These are phyloP conservation scores for Trichophyton equinum DNA, from an alignment of 2,329 filamentous ascomycete species.

Conservation along the genomic window DNA sequence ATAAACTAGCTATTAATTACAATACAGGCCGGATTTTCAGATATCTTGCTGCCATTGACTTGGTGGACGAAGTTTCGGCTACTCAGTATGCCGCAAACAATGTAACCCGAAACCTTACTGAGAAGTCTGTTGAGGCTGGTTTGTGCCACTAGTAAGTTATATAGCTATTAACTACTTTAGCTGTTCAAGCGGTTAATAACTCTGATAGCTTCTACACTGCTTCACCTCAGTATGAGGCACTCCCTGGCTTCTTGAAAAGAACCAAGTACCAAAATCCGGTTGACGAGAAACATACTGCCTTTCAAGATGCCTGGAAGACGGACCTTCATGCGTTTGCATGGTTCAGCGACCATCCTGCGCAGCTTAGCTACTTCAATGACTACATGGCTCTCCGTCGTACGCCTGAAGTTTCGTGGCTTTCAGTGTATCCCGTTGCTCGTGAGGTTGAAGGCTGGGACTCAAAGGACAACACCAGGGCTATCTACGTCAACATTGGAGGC, in stretches of 20 bases:
- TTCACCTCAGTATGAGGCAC: conserved; percentile 7
- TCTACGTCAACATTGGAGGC: conserved; percentile 35
- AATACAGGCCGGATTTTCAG: conserved; percentile 15
- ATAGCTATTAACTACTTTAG: not conserved
- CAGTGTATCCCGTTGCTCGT: not conserved
- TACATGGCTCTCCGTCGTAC: not conserved
- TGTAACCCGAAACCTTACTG: conserved; percentile 11
- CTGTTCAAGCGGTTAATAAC: not conserved
- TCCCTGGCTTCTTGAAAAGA: conserved; percentile 20
- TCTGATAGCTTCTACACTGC: not conserved
- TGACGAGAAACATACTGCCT: conserved; percentile 20
- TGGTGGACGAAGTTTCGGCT: conserved; percentile 9
- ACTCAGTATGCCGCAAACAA: not conserved
- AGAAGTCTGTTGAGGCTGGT: conserved; percentile 15
- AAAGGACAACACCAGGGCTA: conserved; percentile 7
- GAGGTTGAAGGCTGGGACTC: not conserved
- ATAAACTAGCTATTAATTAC: not conserved
- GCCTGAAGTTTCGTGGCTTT: conserved; percentile 1
- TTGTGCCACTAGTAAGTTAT: conserved; percentile 16
- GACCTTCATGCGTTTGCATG: conserved; percentile 20
- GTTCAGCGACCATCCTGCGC: conserved; percentile 14
- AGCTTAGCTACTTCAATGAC: conserved; percentile 5
- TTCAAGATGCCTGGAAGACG: conserved; percentile 19
- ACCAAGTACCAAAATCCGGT: conserved; percentile 20
- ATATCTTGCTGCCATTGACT: conserved; percentile 10